Evolutionary conservation across 2,329 filamentous ascomycete species (phyloP).

Genomic region (Trichophyton benhamiae): DNA sequence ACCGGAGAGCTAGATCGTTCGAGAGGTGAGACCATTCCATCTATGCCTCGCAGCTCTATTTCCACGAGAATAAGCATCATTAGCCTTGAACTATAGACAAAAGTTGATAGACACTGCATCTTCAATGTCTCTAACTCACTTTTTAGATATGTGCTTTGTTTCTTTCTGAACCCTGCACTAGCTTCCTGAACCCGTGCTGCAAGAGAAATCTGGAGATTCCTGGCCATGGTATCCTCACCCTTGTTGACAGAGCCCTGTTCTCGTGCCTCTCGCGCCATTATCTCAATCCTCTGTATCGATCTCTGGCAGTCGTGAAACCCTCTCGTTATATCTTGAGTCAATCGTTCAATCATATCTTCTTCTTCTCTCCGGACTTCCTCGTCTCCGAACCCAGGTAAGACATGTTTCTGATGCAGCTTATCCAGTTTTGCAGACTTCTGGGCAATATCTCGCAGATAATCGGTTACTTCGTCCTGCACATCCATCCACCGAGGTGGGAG

Average conservation of each 20-base stretch:
- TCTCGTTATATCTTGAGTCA: constrained; percentile 82
- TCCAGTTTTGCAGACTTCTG: constrained; percentile 75
- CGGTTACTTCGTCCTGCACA: constrained; percentile 82
- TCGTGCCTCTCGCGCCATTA: constrained; percentile 71
- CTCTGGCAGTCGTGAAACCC: constrained; percentile 83
- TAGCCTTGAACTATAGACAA: neutral
- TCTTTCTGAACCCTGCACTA: constrained; percentile 87
- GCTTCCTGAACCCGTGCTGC: constrained; percentile 82
- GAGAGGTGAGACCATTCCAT: constrained; percentile 45
- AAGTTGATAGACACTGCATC: neutral
- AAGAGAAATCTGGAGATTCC: constrained; percentile 86
- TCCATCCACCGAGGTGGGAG: constrained; percentile 93
- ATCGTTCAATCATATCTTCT: constrained; percentile 75
- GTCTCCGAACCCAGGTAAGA: constrained; percentile 91
- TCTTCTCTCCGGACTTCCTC: constrained; percentile 78
- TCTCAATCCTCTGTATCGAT: constrained; percentile 76
- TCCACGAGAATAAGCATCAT: constrained; percentile 10
- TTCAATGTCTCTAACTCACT: constrained; percentile 43
- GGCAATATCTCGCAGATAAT: constrained; percentile 66
- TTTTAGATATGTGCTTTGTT: constrained; percentile 90
- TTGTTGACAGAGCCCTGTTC: constrained; percentile 46
- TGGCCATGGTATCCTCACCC: constrained; percentile 89
- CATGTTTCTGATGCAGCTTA: constrained; percentile 90
- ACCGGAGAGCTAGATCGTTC: constrained; percentile 39
- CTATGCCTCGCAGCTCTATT: constrained; percentile 61